These are phyloP conservation scores for Zygosaccharomyces siamensis DNA, from an alignment of 805 yeast genomes.

Conservation along the genomic window DNA sequence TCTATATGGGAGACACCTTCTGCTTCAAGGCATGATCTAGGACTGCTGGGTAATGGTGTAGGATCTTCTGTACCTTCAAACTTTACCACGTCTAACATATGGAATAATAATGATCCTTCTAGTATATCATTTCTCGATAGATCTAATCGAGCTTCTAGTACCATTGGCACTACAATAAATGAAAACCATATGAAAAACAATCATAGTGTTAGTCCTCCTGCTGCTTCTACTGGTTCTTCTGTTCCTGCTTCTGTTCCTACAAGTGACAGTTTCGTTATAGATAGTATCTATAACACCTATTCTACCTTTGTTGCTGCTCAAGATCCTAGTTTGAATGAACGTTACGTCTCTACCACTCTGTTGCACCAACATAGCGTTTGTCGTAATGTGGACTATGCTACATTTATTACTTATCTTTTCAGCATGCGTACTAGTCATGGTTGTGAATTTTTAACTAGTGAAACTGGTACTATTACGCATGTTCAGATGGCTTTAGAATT, in stretches of 20 bases:
- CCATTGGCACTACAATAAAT: conserved; percentile 1
- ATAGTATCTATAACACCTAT: conserved; percentile 17
- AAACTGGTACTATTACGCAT: conserved; percentile 24
- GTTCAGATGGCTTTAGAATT: conserved; percentile 16
- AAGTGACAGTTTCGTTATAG: conserved; percentile 6
- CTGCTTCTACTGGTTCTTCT: not conserved
- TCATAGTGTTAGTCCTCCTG: not conserved
- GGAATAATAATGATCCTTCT: conserved; percentile 8
- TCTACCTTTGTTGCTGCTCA: conserved; percentile 9
- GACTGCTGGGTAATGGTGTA: conserved; percentile 2
- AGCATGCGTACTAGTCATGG: conserved; percentile 20
- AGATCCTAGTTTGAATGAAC: conserved; percentile 10
- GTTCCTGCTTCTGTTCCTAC: not conserved
- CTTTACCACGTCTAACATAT: conserved; percentile 9
- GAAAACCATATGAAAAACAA: not conserved
- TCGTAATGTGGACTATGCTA: conserved; percentile 16
- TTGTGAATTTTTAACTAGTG: conserved; percentile 21
- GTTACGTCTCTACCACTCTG: conserved; percentile 22
- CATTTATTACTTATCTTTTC: conserved; percentile 22
- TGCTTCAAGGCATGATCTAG: not conserved
- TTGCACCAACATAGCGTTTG: conserved; percentile 22
- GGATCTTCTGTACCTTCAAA: not conserved
- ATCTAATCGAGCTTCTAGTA: not conserved
- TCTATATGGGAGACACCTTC: conserved; percentile 29
- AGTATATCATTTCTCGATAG: conserved; percentile 8